A percentile compares a stretch with the other conserved stretches of the same genome.
phyloP scores from a whole-genome alignment of 805 yeast genomes.

The Suhomyces prunicola region DNA sequence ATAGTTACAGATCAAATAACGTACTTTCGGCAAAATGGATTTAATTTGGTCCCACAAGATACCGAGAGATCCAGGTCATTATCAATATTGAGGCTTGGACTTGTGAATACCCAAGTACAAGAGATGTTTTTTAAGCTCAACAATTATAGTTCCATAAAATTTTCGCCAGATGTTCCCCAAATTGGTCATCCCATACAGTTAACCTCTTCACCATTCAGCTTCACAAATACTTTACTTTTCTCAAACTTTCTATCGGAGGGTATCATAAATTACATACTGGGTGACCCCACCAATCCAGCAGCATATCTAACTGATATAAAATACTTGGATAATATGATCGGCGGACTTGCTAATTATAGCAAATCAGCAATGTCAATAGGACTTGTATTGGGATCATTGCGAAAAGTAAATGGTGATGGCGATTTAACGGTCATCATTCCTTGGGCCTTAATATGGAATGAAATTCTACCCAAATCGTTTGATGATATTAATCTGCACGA shows the following conservation, averaged over 20 bases:
- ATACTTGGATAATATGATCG: slow-evolving; percentile 46
- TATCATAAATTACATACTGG: slow-evolving; percentile 21
- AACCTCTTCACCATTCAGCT: slow-evolving; percentile 24
- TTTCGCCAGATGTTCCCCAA: not conserved
- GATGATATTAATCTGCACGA: not conserved
- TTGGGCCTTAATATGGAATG: slow-evolving; percentile 20
- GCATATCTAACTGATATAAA: slow-evolving; percentile 38
- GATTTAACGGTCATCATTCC: slow-evolving; percentile 35
- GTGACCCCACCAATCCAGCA: slow-evolving; percentile 8
- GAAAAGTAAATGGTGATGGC: slow-evolving; percentile 44
- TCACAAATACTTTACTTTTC: slow-evolving; percentile 30
- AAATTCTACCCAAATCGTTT: not conserved
- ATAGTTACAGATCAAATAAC: slow-evolving; percentile 10
- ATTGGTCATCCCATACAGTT: slow-evolving; percentile 5
- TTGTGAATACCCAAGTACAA: not conserved
- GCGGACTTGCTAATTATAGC: slow-evolving; percentile 28
- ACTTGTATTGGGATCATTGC: slow-evolving; percentile 35
- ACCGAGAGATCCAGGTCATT: slow-evolving; percentile 1
- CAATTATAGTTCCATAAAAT: not conserved
- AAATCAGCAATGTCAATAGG: slow-evolving; percentile 26
- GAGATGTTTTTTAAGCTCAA: not conserved
- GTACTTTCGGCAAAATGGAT: slow-evolving; percentile 21
- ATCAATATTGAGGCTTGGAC: slow-evolving; percentile 2
- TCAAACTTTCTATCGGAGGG: slow-evolving; percentile 23
- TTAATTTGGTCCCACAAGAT: slow-evolving; percentile 20